Evolutionary conservation across 2,329 filamentous ascomycete genomes (phyloP), one percentile per base, ranked within the genome.

Genomic region (Coleophoma crateriformis): DNA sequence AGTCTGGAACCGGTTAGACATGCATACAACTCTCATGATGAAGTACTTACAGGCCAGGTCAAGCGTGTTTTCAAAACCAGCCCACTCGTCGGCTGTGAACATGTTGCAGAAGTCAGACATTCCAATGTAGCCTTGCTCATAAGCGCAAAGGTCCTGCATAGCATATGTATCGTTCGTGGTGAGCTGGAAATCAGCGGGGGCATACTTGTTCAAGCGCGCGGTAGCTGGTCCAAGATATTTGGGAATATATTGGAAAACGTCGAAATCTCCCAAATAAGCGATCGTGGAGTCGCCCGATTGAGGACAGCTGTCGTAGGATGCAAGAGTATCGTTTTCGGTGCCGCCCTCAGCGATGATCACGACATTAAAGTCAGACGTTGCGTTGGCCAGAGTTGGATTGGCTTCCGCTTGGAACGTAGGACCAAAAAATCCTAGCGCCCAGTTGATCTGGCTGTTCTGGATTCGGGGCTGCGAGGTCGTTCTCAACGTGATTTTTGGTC

Each of bases 391-490:
- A 4, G 57, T 65, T 3, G 68, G 66, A 43, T 71, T 62, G 3
- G 68, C 66, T 6, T 59, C 60, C 2, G 60, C 50, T 41, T 67
- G 61, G 57, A 70, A 75, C 20, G 68, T 73, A 8, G 71, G 71
- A 38, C 77, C 69, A 60, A 78, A 78, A 64, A 77, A 78, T 12
- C 75, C 74, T 3, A 78, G 63, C 1, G 72, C 68, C 75, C 75
- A 78, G 53, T 67, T 73, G 57, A 77, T 74, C 55, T 75, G 65
- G n/a, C 72, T 77, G 61, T 81, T 78, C 50, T 74, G 59, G 40
- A 81, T 81, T 27, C 78, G 70, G 11, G 68, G 71, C 60, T 81
- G 77, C 38, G 69, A 68, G 0, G 78, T 81, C 0, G 77, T 80
- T 22, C 78, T 68, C 43, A 81, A 66, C 0, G 78, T 69, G 0